Conservation (phyloP, 169 alveolate species). For the Plasmodium falciparum region DNA sequence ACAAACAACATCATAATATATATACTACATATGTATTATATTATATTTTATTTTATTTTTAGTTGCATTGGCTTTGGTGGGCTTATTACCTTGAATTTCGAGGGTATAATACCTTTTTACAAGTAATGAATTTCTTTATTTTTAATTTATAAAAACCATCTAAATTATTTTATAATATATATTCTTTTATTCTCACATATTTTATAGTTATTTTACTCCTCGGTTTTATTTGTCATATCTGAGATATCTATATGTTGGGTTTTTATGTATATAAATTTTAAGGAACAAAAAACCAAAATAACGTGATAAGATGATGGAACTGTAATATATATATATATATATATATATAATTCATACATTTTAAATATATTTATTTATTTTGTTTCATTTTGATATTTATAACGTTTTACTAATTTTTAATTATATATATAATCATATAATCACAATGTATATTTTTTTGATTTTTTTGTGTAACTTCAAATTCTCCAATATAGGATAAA, state of each 20-base stretch:
- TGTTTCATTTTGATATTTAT: constrained; percentile 17
- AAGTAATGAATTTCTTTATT: constrained; percentile 15
- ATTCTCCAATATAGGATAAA: too few relatives aligned
- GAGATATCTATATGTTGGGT: constrained; percentile 75
- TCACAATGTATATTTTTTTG: background rate
- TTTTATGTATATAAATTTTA: constrained; percentile 57
- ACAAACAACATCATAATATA: too few relatives aligned
- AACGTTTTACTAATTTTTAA: too few relatives aligned
- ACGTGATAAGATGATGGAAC: background rate
- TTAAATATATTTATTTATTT: constrained; percentile 6
- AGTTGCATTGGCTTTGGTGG: constrained; percentile 75
- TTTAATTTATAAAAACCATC: background rate
- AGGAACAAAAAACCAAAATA: constrained; percentile 36
- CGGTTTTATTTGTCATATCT: constrained; percentile 73
- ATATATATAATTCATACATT: background rate
- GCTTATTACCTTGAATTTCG: constrained; percentile 75
- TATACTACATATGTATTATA: too few relatives aligned
- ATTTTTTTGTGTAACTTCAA: background rate
- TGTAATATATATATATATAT: background rate
- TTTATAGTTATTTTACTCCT: constrained; percentile 59
- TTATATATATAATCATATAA: background rate
- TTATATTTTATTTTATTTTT: background rate
- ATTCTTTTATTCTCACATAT: background rate
- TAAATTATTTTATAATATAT: constrained; percentile 1
- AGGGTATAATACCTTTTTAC: constrained; percentile 73